A percentile compares a stretch with the other conserved stretches of the same genome.
These are phyloP conservation scores for Nigrospora sphaerica DNA, from an alignment of 2,329 filamentous ascomycete species.

Conservation along the genomic window DNA sequence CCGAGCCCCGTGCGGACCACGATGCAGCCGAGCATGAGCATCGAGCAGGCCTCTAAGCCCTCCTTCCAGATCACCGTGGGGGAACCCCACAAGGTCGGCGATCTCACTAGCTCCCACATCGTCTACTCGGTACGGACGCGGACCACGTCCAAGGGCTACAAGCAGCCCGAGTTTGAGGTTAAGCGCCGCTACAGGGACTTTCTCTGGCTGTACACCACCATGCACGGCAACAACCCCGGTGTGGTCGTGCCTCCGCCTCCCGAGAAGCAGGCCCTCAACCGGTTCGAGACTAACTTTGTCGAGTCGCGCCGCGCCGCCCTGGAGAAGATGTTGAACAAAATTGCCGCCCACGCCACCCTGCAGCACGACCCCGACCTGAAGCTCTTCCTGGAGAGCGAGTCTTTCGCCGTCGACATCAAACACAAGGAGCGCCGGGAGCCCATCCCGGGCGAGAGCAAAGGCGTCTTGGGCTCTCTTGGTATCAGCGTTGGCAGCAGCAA, in stretches of 20 bases:
- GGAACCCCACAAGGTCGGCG: slow-evolving; percentile 96
- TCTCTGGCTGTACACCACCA: slow-evolving; percentile 90
- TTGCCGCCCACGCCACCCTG: slow-evolving; percentile 76
- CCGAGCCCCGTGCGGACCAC: slow-evolving; percentile 43
- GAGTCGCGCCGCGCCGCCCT: slow-evolving; percentile 85
- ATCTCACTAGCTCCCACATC: slow-evolving; percentile 93
- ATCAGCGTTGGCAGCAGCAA: slow-evolving; percentile 67
- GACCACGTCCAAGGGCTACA: slow-evolving; percentile 95
- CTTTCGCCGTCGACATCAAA: slow-evolving; percentile 94
- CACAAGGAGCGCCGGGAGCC: slow-evolving; percentile 93
- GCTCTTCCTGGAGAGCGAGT: slow-evolving; percentile 91
- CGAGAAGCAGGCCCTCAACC: slow-evolving; percentile 94
- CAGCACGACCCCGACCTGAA: slow-evolving; percentile 93
- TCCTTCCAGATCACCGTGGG: slow-evolving; percentile 86
- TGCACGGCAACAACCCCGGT: slow-evolving; percentile 91
- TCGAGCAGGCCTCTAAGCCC: slow-evolving; percentile 91
- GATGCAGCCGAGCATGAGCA: slow-evolving; percentile 71
- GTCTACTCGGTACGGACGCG: slow-evolving; percentile 94
- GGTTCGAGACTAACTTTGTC: slow-evolving; percentile 95
- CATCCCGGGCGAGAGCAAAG: slow-evolving; percentile 82
- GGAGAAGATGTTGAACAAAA: slow-evolving; percentile 98
- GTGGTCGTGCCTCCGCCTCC: slow-evolving; percentile 92
- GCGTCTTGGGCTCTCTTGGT: slow-evolving; percentile 80
- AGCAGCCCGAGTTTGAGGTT: slow-evolving; percentile 85
- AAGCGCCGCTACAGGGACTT: slow-evolving; percentile 94